A percentile compares a stretch with the other conserved stretches of the same genome.
phyloP scores from a whole-genome alignment of 2,329 filamentous ascomycete genomes.

The Rugonectria rugulosa region DNA sequence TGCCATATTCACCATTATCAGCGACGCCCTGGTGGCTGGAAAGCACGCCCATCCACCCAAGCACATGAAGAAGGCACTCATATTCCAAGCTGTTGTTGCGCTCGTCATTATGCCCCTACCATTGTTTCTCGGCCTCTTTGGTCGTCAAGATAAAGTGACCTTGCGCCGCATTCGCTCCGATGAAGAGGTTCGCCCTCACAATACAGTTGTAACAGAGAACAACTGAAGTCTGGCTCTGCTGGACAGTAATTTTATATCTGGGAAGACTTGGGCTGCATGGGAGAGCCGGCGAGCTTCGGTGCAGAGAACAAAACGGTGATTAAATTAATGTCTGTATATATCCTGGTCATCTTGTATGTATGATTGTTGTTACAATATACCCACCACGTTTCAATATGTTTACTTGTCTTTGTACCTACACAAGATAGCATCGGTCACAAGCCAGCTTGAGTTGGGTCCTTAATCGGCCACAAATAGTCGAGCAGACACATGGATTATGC shows the following conservation, averaged over 20 bases:
- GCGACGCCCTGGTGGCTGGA: constrained; percentile 74
- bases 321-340: constrained; percentile 16
- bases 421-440: background rate
- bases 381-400: constrained; percentile 21
- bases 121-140: constrained; percentile 74
- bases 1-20: constrained; percentile 82
- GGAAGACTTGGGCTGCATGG: background rate
- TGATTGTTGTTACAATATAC: constrained; percentile 38
- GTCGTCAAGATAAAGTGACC: constrained; percentile 59
- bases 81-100: constrained; percentile 80
- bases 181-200: constrained; percentile 33
- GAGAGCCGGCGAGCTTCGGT: background rate
- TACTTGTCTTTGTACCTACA: constrained; percentile 2
- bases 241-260: constrained; percentile 4
- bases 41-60: constrained; percentile 62
- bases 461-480: no score
- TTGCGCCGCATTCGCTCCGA: constrained; percentile 61
- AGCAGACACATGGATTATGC: no score
- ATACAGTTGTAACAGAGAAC: constrained; percentile 29
- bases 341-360: constrained; percentile 20
- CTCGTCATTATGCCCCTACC: constrained; percentile 71
- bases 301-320: background rate
- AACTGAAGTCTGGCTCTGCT: constrained; percentile 10
- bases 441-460: background rate
- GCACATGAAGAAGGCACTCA: constrained; percentile 77